Evolutionary conservation across 169 alveolate species (phyloP).

Genomic region (Condylostoma magnum): DNA sequence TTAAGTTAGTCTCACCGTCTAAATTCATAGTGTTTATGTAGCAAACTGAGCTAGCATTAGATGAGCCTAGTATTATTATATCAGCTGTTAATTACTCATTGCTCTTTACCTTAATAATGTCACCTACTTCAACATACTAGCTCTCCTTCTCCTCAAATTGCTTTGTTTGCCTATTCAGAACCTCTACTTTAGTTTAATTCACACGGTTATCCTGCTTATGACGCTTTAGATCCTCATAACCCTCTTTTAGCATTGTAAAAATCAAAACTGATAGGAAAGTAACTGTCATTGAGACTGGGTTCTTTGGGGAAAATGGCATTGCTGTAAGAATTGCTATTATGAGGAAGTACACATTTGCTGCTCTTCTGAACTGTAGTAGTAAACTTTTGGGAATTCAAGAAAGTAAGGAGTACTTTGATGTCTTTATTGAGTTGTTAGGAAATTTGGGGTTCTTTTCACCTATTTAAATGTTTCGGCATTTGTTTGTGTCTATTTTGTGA

Average conservation of each 20-base stretch:
- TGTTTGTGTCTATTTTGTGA: too few relatives aligned
- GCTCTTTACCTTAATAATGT: conserved; percentile 84
- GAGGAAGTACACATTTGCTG: conserved; percentile 74
- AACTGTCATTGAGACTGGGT: conserved; percentile 67
- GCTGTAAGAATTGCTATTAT: conserved; percentile 67
- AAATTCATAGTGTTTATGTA: conserved; percentile 94
- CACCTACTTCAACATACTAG: conserved; percentile 91
- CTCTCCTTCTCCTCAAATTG: conserved; percentile 60
- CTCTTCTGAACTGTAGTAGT: conserved; percentile 65
- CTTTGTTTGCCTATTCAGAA: conserved; percentile 16
- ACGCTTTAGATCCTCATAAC: conserved; percentile 65
- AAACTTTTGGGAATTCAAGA: conserved; percentile 71
- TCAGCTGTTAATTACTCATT: conserved; percentile 94
- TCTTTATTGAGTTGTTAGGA: conserved; percentile 30
- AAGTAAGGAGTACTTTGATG: conserved; percentile 56
- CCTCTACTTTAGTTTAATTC: conserved; percentile 40
- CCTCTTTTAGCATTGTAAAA: conserved; percentile 76
- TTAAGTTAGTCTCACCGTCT: conserved; percentile 96
- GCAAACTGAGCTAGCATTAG: conserved; percentile 87
- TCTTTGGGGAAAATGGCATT: conserved; percentile 71
- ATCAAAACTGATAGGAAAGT: conserved; percentile 68
- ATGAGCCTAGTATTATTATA: conserved; percentile 86
- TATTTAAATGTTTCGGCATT: too few relatives aligned
- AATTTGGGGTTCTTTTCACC: too few relatives aligned
- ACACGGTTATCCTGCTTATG: conserved; percentile 58